phyloP scores from a whole-genome alignment of 139 green algal genomes.

The Pleodorina starrii region DNA sequence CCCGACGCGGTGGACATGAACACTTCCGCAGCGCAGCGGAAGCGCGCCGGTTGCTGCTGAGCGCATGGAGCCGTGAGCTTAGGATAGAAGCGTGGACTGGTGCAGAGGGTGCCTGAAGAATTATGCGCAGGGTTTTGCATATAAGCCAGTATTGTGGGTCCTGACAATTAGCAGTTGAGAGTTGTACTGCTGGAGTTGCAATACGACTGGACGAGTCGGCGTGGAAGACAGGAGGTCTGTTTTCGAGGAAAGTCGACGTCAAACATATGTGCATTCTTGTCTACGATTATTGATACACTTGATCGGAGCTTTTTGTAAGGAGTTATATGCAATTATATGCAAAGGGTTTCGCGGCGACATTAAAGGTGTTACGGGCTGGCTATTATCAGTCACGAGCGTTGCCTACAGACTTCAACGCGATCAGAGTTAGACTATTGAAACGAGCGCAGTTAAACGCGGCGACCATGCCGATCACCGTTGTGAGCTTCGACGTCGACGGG shows the following conservation, averaged over 20 bases:
- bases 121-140: no score
- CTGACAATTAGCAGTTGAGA: no score
- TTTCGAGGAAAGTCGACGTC: no score
- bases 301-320: neutral
- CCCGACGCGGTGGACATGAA: slow-evolving; percentile 96
- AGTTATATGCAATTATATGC: neutral
- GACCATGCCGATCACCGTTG: neutral
- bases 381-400: neutral
- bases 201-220: no score
- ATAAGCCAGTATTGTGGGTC: no score
- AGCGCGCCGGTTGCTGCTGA: slow-evolving; percentile 83
- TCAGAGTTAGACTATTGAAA: no score
- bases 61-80: neutral
- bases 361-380: neutral
- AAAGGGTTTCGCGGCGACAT: neutral
- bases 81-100: neutral
- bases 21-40: slow-evolving; percentile 66
- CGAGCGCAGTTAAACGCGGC: no score
- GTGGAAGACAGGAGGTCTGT: no score
- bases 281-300: no score
- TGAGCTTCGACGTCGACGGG: slow-evolving; percentile 72
- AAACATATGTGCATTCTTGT: no score
- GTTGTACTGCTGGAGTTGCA: no score
- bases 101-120: neutral
- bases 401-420: no score